Evolutionary conservation across 2,329 filamentous ascomycete species (phyloP).

Genomic region (Fusarium graminum): DNA sequence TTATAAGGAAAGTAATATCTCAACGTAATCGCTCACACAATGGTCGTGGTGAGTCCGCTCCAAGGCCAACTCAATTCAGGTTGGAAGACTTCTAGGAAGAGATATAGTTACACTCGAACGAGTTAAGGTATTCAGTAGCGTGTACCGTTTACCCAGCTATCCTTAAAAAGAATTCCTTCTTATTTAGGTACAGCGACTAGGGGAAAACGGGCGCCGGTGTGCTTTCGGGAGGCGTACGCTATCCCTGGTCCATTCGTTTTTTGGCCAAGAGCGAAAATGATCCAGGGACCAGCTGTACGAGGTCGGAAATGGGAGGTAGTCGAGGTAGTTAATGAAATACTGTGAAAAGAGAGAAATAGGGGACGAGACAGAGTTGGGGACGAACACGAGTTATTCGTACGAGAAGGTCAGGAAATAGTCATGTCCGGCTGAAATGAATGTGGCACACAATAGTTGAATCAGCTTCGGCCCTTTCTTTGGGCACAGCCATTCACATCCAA

Average conservation of each 20-base stretch:
- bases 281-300: neutral
- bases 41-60: neutral
- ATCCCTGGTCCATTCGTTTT: constrained; percentile 24
- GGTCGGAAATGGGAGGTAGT: neutral
- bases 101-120: neutral
- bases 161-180: neutral
- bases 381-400: neutral
- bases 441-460: constrained; percentile 17
- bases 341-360: neutral
- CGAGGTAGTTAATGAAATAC: constrained; percentile 1
- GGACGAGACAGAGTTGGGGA: neutral
- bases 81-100: neutral
- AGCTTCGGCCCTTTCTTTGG: constrained; percentile 27
- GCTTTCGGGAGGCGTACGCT: constrained; percentile 37
- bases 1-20: neutral
- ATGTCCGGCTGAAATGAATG: constrained; percentile 10
- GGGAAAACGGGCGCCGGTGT: constrained; percentile 30
- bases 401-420: neutral
- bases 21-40: neutral
- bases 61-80: neutral
- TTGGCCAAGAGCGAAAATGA: constrained; percentile 3
- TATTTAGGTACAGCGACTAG: constrained; percentile 8
- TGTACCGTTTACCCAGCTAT: constrained; percentile 12
- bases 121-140: neutral
- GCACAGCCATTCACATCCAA: constrained; percentile 22